phyloP scores from a whole-genome alignment of 2,329 filamentous ascomycete species.

The Epichloe amarillans region DNA sequence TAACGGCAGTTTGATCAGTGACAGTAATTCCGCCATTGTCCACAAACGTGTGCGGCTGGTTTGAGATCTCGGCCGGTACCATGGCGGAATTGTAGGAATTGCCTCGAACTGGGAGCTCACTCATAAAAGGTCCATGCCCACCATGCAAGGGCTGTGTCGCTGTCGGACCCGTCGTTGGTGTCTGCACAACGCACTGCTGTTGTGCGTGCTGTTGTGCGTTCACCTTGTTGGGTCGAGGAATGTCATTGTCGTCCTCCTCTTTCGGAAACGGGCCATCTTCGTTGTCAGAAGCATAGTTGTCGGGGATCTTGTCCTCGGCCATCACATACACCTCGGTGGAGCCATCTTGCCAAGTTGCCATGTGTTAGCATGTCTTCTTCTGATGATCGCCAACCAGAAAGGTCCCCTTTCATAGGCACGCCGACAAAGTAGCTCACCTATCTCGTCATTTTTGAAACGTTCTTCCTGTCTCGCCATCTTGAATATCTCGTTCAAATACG shows the following conservation, averaged over 20 bases:
- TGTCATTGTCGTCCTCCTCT: slow-evolving; percentile 30
- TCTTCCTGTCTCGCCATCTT: slow-evolving; percentile 45
- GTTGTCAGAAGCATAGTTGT: slow-evolving; percentile 33
- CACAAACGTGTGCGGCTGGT: slow-evolving; percentile 28
- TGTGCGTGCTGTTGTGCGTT: slow-evolving; percentile 14
- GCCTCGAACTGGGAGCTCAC: slow-evolving; percentile 30
- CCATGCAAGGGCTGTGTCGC: slow-evolving; percentile 19
- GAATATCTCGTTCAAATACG: slow-evolving; percentile 47
- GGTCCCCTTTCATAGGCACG: too few relatives aligned
- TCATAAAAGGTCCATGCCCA: slow-evolving; percentile 23
- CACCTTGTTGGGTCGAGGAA: slow-evolving; percentile 24
- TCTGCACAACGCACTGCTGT: slow-evolving; percentile 22
- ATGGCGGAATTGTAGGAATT: slow-evolving; percentile 28
- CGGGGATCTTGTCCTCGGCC: slow-evolving; percentile 36
- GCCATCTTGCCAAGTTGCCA: slow-evolving; percentile 26
- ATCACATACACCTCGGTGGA: slow-evolving; percentile 35
- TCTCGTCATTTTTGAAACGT: slow-evolving; percentile 39
- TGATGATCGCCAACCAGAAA: background rate
- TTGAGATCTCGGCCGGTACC: slow-evolving; percentile 26
- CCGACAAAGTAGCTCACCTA: slow-evolving; percentile 29
- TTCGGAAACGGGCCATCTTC: slow-evolving; percentile 27
- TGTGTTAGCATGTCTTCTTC: slow-evolving; percentile 3
- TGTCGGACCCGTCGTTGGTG: slow-evolving; percentile 23
- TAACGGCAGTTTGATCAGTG: slow-evolving; percentile 21
- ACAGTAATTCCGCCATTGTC: slow-evolving; percentile 24